Evolutionary conservation across 176 grass and related monocot species (phyloP).

Genomic region (Bolboschoenus planiculmis): DNA sequence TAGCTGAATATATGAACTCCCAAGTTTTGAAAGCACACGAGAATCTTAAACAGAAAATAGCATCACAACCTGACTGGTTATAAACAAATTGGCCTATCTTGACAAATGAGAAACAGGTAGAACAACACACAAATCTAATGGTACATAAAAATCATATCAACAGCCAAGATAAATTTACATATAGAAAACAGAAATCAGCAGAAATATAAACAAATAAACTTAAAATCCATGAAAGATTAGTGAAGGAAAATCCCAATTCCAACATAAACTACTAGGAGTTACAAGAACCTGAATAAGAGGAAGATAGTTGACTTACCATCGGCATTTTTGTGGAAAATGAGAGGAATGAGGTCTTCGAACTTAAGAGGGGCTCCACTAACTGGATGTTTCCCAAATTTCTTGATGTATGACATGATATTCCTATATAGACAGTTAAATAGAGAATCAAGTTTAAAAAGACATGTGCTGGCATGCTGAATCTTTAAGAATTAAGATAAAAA

Average conservation of each 20-base stretch:
- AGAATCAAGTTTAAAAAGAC: slow-evolving; percentile 1
- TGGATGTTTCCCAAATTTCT: slow-evolving; percentile 82
- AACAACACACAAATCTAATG: neutral
- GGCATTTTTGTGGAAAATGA: slow-evolving; percentile 88
- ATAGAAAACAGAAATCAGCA: neutral
- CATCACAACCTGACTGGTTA: neutral
- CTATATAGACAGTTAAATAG: slow-evolving; percentile 33
- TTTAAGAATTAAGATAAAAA: neutral
- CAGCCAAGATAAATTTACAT: neutral
- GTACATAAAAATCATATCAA: neutral
- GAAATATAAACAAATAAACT: neutral
- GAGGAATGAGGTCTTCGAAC: slow-evolving; percentile 80
- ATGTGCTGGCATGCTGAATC: neutral
- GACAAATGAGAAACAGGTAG: neutral
- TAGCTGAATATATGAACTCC: neutral
- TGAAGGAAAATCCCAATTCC: neutral
- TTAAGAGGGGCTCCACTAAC: slow-evolving; percentile 62
- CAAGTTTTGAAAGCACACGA: neutral
- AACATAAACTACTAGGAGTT: neutral
- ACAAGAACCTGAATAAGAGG: neutral
- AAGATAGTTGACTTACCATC: slow-evolving; percentile 51
- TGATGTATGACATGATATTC: slow-evolving; percentile 93
- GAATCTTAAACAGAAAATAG: neutral
- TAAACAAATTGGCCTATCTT: neutral
- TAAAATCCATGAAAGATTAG: neutral